Conservation (phyloP, 345 rosid species). For the Melaleuca quinquenervia region DNA sequence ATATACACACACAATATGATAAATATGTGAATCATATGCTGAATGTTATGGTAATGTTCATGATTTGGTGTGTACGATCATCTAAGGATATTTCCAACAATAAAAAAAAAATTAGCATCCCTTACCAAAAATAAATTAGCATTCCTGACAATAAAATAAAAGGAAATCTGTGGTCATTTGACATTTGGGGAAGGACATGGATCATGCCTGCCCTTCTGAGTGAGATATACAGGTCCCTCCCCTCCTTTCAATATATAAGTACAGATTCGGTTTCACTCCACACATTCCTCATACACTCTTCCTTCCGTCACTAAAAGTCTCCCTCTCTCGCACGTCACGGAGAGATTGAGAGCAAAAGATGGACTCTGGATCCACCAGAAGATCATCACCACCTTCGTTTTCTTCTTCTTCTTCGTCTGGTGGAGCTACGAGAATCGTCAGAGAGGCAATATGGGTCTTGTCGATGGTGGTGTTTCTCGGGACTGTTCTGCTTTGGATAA, state of each 20-base stretch:
- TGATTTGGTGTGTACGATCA: background rate
- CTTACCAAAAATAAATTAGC: too few relatives aligned
- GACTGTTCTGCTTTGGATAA: constrained; percentile 48
- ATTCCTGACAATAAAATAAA: too few relatives aligned
- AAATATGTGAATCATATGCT: background rate
- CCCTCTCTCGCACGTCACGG: background rate
- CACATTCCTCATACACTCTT: background rate
- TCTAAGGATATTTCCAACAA: background rate
- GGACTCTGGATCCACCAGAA: background rate
- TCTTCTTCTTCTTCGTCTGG: background rate
- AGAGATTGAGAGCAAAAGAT: background rate
- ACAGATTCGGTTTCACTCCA: background rate
- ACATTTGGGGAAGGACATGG: background rate
- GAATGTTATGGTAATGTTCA: background rate
- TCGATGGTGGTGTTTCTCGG: constrained; percentile 28
- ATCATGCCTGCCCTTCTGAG: background rate
- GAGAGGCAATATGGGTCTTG: constrained; percentile 28
- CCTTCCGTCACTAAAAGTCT: background rate
- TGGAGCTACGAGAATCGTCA: background rate
- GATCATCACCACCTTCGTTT: background rate
- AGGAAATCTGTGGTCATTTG: background rate
- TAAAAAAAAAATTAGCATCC: too few relatives aligned
- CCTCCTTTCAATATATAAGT: background rate
- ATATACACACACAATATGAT: background rate
- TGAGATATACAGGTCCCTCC: background rate